Evolutionary conservation across 208 protist species (phyloP).

Genomic region (Naegleria gruberi): DNA sequence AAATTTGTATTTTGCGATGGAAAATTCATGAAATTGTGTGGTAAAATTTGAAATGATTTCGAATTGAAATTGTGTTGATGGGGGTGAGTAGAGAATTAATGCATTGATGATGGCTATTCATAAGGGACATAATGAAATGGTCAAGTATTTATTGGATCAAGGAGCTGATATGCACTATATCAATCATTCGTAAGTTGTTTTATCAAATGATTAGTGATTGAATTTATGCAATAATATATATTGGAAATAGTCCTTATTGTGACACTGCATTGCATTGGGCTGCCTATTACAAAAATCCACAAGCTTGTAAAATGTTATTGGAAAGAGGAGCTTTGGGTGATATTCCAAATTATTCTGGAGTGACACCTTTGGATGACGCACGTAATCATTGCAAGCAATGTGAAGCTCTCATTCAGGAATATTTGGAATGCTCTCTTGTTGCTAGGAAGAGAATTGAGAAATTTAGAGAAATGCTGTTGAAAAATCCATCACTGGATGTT

Average conservation of each 20-base stretch:
- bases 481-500: neutral
- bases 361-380: neutral
- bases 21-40: no score
- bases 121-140: neutral
- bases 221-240: neutral
- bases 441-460: neutral
- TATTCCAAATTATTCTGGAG: neutral
- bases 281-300: neutral
- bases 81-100: neutral
- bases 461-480: neutral
- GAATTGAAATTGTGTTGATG: no score
- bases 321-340: neutral
- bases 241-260: neutral
- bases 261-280: neutral
- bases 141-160: neutral
- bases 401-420: neutral
- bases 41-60: no score
- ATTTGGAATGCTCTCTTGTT: neutral
- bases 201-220: no score
- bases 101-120: neutral
- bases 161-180: neutral
- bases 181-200: neutral
- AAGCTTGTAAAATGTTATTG: neutral
- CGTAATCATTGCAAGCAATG: neutral
- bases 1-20: no score